phyloP scores from a whole-genome alignment of 176 grass and related monocot species.

The Dendrocalamus sinicus region DNA sequence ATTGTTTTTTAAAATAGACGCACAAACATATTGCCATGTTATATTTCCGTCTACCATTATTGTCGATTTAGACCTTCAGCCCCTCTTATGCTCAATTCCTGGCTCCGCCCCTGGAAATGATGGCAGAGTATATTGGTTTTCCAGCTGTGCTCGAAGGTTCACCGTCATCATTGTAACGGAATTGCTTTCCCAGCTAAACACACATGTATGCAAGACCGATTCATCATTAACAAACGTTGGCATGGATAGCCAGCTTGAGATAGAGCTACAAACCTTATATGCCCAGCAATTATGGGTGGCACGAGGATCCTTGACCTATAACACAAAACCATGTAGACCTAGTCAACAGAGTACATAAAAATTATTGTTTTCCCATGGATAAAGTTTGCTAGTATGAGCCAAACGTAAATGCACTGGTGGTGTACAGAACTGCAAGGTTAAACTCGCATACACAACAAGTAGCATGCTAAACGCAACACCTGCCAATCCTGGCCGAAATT shows the following conservation, averaged over 20 bases:
- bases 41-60: too few species aligned
- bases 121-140: conserved; percentile 97
- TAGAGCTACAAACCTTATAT: conserved; percentile 68
- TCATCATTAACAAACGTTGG: neutral
- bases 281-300: conserved; percentile 99
- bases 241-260: conserved; percentile 12
- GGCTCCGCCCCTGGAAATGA: too few species aligned
- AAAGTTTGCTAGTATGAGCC: neutral
- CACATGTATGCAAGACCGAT: conserved; percentile 5
- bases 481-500: neutral
- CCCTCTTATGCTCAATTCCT: too few species aligned
- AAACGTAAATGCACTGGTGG: neutral
- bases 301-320: conserved; percentile 77
- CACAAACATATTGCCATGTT: too few species aligned
- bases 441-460: neutral
- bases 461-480: neutral
- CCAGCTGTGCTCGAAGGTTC: conserved; percentile 93
- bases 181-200: conserved; percentile 81
- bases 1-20: too few species aligned
- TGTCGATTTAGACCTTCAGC: too few species aligned
- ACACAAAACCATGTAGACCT: conserved; percentile 33
- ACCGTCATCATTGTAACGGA: conserved; percentile 82
- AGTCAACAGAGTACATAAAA: neutral
- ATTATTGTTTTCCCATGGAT: neutral
- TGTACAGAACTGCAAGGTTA: conserved; percentile 1